Conservation (phyloP, 1,284 basidiomycete species). For the Paramarasmius palmivorus region DNA sequence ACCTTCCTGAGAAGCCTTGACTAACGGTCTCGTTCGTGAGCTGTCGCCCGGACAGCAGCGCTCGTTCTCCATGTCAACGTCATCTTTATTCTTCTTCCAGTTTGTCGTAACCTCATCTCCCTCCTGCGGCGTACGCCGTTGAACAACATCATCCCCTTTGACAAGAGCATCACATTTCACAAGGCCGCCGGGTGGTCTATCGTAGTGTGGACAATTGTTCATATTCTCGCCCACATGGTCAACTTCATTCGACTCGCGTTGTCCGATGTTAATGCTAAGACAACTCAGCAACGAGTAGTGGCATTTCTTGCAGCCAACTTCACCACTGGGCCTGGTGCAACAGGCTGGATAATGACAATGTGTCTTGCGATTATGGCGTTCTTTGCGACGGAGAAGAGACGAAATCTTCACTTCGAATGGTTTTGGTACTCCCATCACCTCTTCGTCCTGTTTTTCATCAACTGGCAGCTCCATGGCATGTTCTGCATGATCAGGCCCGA, state of each 20-base stretch:
- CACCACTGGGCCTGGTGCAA: slow-evolving; percentile 83
- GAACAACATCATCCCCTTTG: slow-evolving; percentile 85
- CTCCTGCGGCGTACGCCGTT: slow-evolving; percentile 79
- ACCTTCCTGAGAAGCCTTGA: background rate
- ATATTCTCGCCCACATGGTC: slow-evolving; percentile 77
- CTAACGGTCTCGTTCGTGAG: slow-evolving; percentile 35
- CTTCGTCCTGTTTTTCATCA: slow-evolving; percentile 87
- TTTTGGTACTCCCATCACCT: slow-evolving; percentile 93
- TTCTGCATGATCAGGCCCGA: slow-evolving; percentile 95
- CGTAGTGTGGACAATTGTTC: slow-evolving; percentile 71
- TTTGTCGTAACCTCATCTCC: slow-evolving; percentile 91
- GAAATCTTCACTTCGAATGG: slow-evolving; percentile 73
- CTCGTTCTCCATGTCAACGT: slow-evolving; percentile 87
- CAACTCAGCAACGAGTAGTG: slow-evolving; percentile 52
- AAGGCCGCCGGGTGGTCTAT: slow-evolving; percentile 88
- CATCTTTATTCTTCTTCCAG: slow-evolving; percentile 86
- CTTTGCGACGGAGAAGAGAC: slow-evolving; percentile 79
- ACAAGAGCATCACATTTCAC: slow-evolving; percentile 88
- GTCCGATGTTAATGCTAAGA: slow-evolving; percentile 50
- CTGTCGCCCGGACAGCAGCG: slow-evolving; percentile 81
- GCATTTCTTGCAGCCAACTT: slow-evolving; percentile 80
- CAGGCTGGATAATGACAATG: slow-evolving; percentile 88
- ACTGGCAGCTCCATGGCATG: slow-evolving; percentile 92
- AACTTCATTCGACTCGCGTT: slow-evolving; percentile 76
- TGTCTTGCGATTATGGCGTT: slow-evolving; percentile 76